These are phyloP conservation scores for Trichoderma semiorbis DNA, from an alignment of 2,329 filamentous ascomycete genomes.

Conservation along the genomic window DNA sequence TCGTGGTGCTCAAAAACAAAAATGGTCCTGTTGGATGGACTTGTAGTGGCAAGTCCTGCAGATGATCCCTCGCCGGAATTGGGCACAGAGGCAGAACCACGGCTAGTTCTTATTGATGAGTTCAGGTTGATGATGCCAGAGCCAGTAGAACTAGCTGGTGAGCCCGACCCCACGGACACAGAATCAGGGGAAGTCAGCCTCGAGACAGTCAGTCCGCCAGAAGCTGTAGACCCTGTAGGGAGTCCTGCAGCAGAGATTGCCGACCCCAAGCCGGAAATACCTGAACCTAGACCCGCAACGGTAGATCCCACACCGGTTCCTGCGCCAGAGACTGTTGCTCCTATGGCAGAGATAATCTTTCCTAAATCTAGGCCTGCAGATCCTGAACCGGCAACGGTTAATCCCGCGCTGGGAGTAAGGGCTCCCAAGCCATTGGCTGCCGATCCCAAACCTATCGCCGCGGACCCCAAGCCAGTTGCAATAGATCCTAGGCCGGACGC, in stretches of 20 bases:
- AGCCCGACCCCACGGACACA: neutral
- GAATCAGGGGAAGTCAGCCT: neutral
- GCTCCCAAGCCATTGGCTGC: neutral
- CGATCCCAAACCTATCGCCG: neutral
- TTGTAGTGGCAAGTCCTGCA: neutral
- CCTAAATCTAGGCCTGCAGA: neutral
- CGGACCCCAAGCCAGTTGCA: neutral
- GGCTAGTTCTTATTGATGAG: neutral
- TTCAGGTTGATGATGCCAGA: neutral
- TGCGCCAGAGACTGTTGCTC: neutral
- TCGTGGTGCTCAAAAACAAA: neutral
- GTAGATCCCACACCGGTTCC: neutral
- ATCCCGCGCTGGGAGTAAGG: too few relatives aligned
- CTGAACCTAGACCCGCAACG: neutral
- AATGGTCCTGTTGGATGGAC: neutral
- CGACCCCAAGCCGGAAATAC: neutral
- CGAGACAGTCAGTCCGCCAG: neutral
- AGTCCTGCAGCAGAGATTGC: neutral
- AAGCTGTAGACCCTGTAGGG: neutral
- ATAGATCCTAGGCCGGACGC: neutral
- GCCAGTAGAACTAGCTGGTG: neutral
- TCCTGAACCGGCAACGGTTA: neutral
- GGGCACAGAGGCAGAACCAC: neutral
- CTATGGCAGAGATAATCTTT: neutral
- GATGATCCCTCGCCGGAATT: neutral